Evolutionary conservation across 2,329 filamentous ascomycete species (phyloP), one percentile per base, ranked within the genome.

Genomic region (Madurella fahalii): DNA sequence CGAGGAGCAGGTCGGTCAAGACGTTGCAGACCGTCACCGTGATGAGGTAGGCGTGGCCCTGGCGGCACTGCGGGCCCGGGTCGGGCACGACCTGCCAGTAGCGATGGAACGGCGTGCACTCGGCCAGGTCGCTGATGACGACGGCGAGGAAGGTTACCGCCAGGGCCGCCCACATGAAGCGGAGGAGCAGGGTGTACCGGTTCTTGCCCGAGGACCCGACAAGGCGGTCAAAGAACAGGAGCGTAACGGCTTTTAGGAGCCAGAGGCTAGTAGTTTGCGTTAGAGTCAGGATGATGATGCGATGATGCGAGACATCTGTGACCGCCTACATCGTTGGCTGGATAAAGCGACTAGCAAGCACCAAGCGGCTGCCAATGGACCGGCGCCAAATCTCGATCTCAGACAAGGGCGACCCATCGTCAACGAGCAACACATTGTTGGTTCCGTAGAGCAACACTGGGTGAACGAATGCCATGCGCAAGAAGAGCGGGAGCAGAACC

Each of bases 221-320:
- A 42, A 97, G 80, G 52, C 92, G 87, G 68, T 87, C 87, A 62
- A 97, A 85, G 67, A 96, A 97, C 68, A 95, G 90, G 56, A 92
- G 87, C 50, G 96, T 87, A 20, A 90, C 90, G 62, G 86, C 81
- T 70, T 97, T 97, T 59, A 93, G 84, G 62, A 87, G 87, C 94
- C 94, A 99, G 58, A 97, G 84, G 65, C 90, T 95, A 65, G 57
- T 17, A 32, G 40, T 7, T 31, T 17, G 48, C 37, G 57, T 37
- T 25, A 25, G 25, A 45, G n/a, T 25, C 1, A 18, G 40, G 15
- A 20, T 11, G 15, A 12, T 39, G 18, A 17, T 45, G n/a, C n/a
- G 40, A 32, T 9, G 13, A 12, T 34, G 18, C 20, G 20, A 17
- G 12, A 16, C 8, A 37, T 25, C 25, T 25, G 25, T 4, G 25